Evolutionary conservation across 805 yeast species (phyloP).

Genomic region (Candida hispaniensis): DNA sequence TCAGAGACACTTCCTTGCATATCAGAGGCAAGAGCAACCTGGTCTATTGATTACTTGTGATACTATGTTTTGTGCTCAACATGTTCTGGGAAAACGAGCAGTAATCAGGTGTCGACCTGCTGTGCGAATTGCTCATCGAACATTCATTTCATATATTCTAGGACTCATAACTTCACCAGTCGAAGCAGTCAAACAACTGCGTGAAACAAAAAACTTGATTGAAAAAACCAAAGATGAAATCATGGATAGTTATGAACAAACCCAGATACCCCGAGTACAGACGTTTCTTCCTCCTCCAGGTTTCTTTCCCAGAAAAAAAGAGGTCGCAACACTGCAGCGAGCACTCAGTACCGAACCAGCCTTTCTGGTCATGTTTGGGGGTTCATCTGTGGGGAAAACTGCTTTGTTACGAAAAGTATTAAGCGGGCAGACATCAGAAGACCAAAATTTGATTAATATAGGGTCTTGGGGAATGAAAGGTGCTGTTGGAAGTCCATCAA

Average conservation of each 20-base stretch:
- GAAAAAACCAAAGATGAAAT: constrained; percentile 20
- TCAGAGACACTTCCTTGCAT: too few species aligned
- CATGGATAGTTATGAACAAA: constrained; percentile 19
- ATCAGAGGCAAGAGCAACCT: too few species aligned
- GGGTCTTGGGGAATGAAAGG: constrained; percentile 3
- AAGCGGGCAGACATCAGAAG: constrained; percentile 13
- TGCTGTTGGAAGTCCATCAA: constrained; percentile 14
- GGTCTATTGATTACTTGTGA: too few species aligned
- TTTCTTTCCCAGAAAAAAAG: constrained; percentile 17
- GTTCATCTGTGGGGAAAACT: constrained; percentile 20
- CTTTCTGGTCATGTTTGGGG: constrained; percentile 20
- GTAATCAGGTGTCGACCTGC: too few species aligned
- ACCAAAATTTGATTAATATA: constrained; percentile 9
- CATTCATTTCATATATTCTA: constrained; percentile 13
- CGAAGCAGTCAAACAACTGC: constrained; percentile 18
- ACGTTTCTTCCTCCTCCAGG: constrained; percentile 20
- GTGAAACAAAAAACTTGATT: constrained; percentile 18
- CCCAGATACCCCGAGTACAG: constrained; percentile 19
- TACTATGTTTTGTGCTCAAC: too few species aligned
- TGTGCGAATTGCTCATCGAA: too few species aligned
- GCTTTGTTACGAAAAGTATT: constrained; percentile 20
- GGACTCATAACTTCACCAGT: constrained; percentile 18
- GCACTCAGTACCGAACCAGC: constrained; percentile 19
- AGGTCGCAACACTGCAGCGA: constrained; percentile 12
- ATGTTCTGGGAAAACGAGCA: too few species aligned